phyloP scores from a whole-genome alignment of 306 rosid genomes.

The Prunus salicina region DNA sequence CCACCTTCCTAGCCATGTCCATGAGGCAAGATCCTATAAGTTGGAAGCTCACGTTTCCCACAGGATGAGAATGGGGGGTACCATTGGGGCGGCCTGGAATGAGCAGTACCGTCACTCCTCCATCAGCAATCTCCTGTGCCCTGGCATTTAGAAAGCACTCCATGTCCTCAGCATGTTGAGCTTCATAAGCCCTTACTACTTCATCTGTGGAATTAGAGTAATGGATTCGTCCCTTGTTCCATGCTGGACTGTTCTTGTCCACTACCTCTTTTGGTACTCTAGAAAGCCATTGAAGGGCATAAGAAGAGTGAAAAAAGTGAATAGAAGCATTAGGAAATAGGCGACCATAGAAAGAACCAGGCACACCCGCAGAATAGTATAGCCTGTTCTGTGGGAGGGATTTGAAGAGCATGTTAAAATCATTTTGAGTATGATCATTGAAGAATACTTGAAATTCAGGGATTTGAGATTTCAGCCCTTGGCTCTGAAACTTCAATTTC shows the following conservation, averaged over 20 bases:
- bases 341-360: slow-evolving; percentile 36
- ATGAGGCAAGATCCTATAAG: slow-evolving; percentile 23
- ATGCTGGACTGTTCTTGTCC: slow-evolving; percentile 18
- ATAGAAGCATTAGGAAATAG: slow-evolving; percentile 26
- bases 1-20: slow-evolving; percentile 42
- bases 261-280: slow-evolving; percentile 19
- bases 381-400: slow-evolving; percentile 16
- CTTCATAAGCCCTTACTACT: slow-evolving; percentile 23
- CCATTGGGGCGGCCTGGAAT: slow-evolving; percentile 21
- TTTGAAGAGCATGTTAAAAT: slow-evolving; percentile 37
- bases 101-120: slow-evolving; percentile 32
- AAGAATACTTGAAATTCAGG: slow-evolving; percentile 29
- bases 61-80: slow-evolving; percentile 10
- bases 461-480: too few species aligned
- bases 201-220: slow-evolving; percentile 9
- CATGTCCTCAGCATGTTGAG: slow-evolving; percentile 33
- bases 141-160: slow-evolving; percentile 27
- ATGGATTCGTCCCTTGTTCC: slow-evolving; percentile 36
- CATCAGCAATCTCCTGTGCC: slow-evolving; percentile 29
- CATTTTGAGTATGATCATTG: slow-evolving; percentile 37
- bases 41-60: neutral
- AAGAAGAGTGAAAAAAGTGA: slow-evolving; percentile 30
- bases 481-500: too few species aligned
- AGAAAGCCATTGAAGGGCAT: slow-evolving; percentile 34
- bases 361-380: slow-evolving; percentile 32